Conservation (phyloP, 345 rosid species). For the Moringa oleifera region DNA sequence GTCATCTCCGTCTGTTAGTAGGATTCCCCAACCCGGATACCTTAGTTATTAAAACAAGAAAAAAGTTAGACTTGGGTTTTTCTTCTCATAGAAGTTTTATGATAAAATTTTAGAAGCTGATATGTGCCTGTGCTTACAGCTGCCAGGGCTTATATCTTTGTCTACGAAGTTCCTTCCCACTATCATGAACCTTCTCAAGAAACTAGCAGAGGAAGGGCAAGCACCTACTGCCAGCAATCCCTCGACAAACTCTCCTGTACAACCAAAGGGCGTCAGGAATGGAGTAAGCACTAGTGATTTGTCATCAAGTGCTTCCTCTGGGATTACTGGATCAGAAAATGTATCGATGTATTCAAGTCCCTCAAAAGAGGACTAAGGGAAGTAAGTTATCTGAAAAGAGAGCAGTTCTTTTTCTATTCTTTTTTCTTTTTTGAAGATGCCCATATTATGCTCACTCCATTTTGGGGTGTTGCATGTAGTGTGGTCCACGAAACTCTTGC, state of each 20-base stretch:
- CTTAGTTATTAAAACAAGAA: no score
- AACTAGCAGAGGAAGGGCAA: constrained; percentile 74
- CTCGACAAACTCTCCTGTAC: constrained; percentile 29
- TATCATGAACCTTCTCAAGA: constrained; percentile 80
- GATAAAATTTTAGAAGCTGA: constrained; percentile 1
- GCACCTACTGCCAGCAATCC: constrained; percentile 35
- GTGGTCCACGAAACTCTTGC: constrained; percentile 14
- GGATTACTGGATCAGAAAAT: constrained; percentile 30
- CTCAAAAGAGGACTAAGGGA: constrained; percentile 47
- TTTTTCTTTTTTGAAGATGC: constrained; percentile 14
- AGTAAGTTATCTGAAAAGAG: neutral
- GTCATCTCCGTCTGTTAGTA: no score
- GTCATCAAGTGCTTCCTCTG: constrained; percentile 52
- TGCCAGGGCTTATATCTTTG: constrained; percentile 80
- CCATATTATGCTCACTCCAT: constrained; percentile 10
- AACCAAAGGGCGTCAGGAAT: constrained; percentile 31
- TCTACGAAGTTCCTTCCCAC: constrained; percentile 84
- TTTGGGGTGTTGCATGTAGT: constrained; percentile 2
- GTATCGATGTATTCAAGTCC: constrained; percentile 36
- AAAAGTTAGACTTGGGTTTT: no score
- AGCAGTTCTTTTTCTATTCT: neutral
- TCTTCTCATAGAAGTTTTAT: no score
- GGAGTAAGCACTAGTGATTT: constrained; percentile 34
- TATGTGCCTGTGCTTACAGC: constrained; percentile 38
- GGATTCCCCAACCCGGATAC: no score